Evolutionary conservation across 2,329 filamentous ascomycete genomes (phyloP), one percentile per base, ranked within the genome.

Genomic region (Stachybotrys elegans): DNA sequence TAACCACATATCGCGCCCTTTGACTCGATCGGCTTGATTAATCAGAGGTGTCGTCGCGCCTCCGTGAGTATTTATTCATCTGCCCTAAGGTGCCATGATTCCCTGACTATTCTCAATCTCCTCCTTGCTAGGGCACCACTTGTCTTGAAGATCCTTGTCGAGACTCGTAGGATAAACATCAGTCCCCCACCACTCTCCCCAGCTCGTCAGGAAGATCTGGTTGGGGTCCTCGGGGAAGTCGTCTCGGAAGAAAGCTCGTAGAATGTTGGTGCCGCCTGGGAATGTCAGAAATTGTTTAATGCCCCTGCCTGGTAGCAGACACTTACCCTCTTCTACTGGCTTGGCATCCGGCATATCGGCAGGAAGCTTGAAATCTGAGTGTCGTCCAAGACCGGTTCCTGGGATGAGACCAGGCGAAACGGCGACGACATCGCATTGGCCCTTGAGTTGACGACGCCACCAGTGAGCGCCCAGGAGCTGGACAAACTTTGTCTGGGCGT

Each of bases 131-230:
- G 69, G 70, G 20, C 59, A 71, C 73, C 73, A 78, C 53, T 72
- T 75, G 31, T 77, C 66, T 60, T 78, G 75, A 4, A 78, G 60
- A 2, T 51, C 48, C 58, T 68, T 67, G 42, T 78, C 71, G 4
- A 75, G 57, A 2, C 61, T 60, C 43, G 61, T 57, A 12, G 51
- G 61, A 42, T 69, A 69, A 3, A 69, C 61, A 4, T 68, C 61
- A 54, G 67, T 74, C 13, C 61, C 53, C 73, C 74, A 78, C 73
- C 73, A 79, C 59, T 78, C 73, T 2, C 75, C 75, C 74, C 73
- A 77, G 51, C 73, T 76, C 0, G 73, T 77, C 37, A 79, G 51
- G 55, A 78, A 78, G 43, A 78, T 73, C 41, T 68, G 67, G 16
- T 78, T 70, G 0, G 67, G 69, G 27, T 79, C 73, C 21, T 70